Percentiles rank a stretch among this genome's conserved stretches.
Evolutionary conservation across 176 grass and related monocot genomes (phyloP).

Genomic region (Rhynchospora breviuscula): DNA sequence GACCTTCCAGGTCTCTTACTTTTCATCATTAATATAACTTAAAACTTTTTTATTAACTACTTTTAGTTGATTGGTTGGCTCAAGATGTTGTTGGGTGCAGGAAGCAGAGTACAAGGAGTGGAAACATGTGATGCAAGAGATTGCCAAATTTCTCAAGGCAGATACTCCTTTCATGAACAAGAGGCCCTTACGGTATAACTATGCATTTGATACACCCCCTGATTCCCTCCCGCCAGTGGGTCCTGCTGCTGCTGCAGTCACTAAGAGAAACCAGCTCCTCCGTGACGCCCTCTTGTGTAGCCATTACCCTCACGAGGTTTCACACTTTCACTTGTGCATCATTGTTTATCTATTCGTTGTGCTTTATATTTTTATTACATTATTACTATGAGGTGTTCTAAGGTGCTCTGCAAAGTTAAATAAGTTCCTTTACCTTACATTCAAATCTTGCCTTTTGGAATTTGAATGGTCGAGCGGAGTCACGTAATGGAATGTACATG

Average conservation of each 20-base stretch:
- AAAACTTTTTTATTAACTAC: not conserved
- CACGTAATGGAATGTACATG: too few relatives aligned
- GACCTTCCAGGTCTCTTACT: slow-evolving; percentile 43
- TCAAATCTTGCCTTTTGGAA: too few relatives aligned
- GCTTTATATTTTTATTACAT: not conserved
- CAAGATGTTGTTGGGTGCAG: slow-evolving; percentile 27
- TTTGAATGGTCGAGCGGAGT: too few relatives aligned
- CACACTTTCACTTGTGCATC: slow-evolving; percentile 25
- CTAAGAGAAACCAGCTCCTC: slow-evolving; percentile 56
- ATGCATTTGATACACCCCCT: slow-evolving; percentile 59
- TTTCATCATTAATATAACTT: slow-evolving; percentile 5
- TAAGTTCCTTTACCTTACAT: too few relatives aligned
- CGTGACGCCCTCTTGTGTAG: slow-evolving; percentile 63
- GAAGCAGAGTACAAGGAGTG: slow-evolving; percentile 82
- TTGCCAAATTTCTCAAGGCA: slow-evolving; percentile 63
- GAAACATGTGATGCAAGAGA: slow-evolving; percentile 76
- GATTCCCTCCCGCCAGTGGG: slow-evolving; percentile 35
- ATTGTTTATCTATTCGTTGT: not conserved
- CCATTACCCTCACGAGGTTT: slow-evolving; percentile 73
- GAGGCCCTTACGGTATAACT: slow-evolving; percentile 86
- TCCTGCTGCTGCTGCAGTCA: slow-evolving; percentile 18
- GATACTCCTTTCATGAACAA: slow-evolving; percentile 81
- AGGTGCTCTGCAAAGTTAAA: too few relatives aligned
- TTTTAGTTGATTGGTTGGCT: not conserved
- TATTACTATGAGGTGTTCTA: not conserved